phyloP scores from a whole-genome alignment of 2,329 filamentous ascomycete genomes.

The Onygenales sp. region DNA sequence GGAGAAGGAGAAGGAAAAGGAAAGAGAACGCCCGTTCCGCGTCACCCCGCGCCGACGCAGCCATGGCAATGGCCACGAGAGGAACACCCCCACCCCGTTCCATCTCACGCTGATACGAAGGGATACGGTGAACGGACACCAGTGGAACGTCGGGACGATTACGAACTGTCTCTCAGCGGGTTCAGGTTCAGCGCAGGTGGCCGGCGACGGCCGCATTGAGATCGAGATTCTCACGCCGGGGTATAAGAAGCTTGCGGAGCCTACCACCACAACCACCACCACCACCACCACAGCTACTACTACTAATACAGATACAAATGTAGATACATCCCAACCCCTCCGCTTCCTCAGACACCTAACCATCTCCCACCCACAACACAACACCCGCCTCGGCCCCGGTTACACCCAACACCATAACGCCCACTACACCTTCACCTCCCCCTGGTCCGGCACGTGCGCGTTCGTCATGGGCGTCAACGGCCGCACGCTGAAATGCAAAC shows the following conservation, averaged over 20 bases:
- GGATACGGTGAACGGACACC: conserved; percentile 56
- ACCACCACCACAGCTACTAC: background rate
- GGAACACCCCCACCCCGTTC: conserved; percentile 14
- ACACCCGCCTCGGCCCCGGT: background rate
- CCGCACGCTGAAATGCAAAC: conserved; percentile 63
- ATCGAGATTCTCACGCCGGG: conserved; percentile 52
- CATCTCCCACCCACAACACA: conserved; percentile 5
- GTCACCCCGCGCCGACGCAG: background rate
- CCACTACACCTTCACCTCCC: conserved; percentile 67
- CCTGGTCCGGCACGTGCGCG: conserved; percentile 80
- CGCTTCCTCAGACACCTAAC: conserved; percentile 11
- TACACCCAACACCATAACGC: conserved; percentile 11
- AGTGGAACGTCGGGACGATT: conserved; percentile 68
- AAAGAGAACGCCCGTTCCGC: too few species aligned
- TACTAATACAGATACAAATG: too few species aligned
- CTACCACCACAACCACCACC: conserved; percentile 2
- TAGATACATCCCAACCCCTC: conserved; percentile 1
- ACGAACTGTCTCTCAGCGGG: conserved; percentile 23
- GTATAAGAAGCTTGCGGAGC: conserved; percentile 47
- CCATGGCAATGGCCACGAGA: conserved; percentile 1
- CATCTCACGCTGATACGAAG: conserved; percentile 58
- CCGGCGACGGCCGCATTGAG: conserved; percentile 27
- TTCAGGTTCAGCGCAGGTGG: conserved; percentile 1
- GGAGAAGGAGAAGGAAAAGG: too few species aligned
- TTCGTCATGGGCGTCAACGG: conserved; percentile 73